A percentile compares a stretch with the other conserved stretches of the same genome.
Evolutionary conservation across 352 stramenopile species (phyloP).

Genomic region (Globisporangium parvum): DNA sequence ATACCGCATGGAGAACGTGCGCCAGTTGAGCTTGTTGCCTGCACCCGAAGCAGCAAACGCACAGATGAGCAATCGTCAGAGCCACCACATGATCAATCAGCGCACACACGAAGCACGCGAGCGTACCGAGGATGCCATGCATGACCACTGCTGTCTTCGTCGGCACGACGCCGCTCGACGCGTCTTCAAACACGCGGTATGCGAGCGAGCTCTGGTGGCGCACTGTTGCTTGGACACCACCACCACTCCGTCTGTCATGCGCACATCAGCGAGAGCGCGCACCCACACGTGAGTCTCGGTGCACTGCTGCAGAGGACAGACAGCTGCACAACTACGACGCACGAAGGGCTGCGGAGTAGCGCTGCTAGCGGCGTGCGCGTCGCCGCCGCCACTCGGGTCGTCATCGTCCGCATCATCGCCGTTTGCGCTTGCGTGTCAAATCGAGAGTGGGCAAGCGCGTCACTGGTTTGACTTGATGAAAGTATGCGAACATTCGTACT

Average conservation of each 20-base stretch:
- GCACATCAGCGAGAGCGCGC: too few relatives aligned
- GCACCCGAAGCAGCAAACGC: background rate
- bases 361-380: too few relatives aligned
- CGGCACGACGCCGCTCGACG: conserved; percentile 18
- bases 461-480: too few relatives aligned
- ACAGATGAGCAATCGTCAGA: background rate
- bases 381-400: too few relatives aligned
- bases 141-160: conserved; percentile 75
- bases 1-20: conserved; percentile 72
- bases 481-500: too few relatives aligned
- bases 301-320: too few relatives aligned
- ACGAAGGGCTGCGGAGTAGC: too few relatives aligned
- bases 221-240: background rate
- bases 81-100: background rate
- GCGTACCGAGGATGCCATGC: conserved; percentile 73
- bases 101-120: background rate
- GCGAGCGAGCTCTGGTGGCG: conserved; percentile 47
- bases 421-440: too few relatives aligned
- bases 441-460: too few relatives aligned
- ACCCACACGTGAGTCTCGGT: too few relatives aligned
- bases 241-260: background rate
- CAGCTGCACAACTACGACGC: too few relatives aligned
- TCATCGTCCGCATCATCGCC: too few relatives aligned
- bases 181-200: conserved; percentile 59
- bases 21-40: conserved; percentile 85